Conservation (phyloP, 2,329 filamentous ascomycete genomes). For the Phyllosticta citribraziliensis region DNA sequence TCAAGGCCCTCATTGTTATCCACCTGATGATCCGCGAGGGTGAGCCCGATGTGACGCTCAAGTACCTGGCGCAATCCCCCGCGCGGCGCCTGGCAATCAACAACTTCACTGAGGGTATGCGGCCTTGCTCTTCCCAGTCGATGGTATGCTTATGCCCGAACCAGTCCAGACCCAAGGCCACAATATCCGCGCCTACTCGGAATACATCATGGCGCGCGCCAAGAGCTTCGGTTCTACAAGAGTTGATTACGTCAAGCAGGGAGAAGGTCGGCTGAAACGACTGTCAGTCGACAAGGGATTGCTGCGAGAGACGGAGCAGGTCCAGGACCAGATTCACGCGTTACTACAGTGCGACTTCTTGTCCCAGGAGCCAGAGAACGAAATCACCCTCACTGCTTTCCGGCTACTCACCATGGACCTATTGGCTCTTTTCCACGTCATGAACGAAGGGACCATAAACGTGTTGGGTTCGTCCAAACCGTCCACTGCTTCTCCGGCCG, state of each 20-base stretch:
- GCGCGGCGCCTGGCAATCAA: constrained; percentile 72
- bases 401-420: constrained; percentile 84
- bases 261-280: constrained; percentile 73
- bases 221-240: constrained; percentile 75
- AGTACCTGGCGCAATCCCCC: constrained; percentile 72
- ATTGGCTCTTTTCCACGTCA: constrained; percentile 79
- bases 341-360: constrained; percentile 86
- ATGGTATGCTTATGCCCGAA: background rate
- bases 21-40: constrained; percentile 98
- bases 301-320: constrained; percentile 78
- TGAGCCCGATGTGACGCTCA: constrained; percentile 75
- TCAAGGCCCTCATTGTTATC: constrained; percentile 92
- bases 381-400: constrained; percentile 92
- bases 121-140: background rate
- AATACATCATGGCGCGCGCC: constrained; percentile 75
- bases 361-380: constrained; percentile 82
- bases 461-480: constrained; percentile 60
- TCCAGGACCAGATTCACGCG: constrained; percentile 79
- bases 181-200: constrained; percentile 86
- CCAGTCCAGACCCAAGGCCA: constrained; percentile 86
- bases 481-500: background rate
- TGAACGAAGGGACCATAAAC: constrained; percentile 96
- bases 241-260: constrained; percentile 79
- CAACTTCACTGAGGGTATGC: constrained; percentile 81
- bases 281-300: constrained; percentile 86